Base-by-base conservation (phyloP, 805 yeast species). In the Candida odintsovae region DNA sequence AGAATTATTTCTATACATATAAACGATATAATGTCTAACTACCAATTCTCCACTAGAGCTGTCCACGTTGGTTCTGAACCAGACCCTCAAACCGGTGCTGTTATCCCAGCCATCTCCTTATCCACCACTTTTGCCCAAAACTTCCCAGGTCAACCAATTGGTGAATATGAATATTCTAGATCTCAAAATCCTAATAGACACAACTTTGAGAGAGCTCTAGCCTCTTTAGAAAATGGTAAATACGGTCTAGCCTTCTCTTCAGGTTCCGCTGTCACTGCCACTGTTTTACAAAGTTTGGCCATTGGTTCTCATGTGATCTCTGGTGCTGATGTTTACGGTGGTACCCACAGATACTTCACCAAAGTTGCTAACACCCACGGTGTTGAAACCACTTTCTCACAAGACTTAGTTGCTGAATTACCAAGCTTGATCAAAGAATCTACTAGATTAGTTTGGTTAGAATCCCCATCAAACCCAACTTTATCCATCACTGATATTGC, bases 311-410 rank as follows among this genome's bases (percentile, higher is more conserved):
- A 88, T 61, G 84, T 85, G 38, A 72, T 87, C 42, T 81, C 89
- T 41, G 81, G 86, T 59, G 90, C 86, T 57, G 96, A 87, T 59
- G 95, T 87, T 41, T 87, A 87, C 67, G 96, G 96, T 51, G 96
- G 96, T 58, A 87, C 95, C 48, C 94, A 87, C 72, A 76, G 96
- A 67, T 87, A 88, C 68, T 87, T 87, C 75, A 83, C 95, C 63
- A 77, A 84, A 64, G 95, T 87, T 42, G 95, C 92, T 50, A 72
- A 73, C 61, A 77, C 87, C 41, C 94, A 86, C 63, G 92, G 92
- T 48, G 84, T 86, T 47, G 74, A 71, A 46, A 76, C 84, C 40
- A 67, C 80, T 16, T 87, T 88, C 67, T 80, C 89, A 41, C 77
- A 76, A 54, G 75, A 83, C 63, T 71, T 87, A 57, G 75, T 73